A percentile compares a stretch with the other conserved stretches of the same genome.
Conservation (phyloP, 148 eudicot species). For the Rhododendron mucronatum region DNA sequence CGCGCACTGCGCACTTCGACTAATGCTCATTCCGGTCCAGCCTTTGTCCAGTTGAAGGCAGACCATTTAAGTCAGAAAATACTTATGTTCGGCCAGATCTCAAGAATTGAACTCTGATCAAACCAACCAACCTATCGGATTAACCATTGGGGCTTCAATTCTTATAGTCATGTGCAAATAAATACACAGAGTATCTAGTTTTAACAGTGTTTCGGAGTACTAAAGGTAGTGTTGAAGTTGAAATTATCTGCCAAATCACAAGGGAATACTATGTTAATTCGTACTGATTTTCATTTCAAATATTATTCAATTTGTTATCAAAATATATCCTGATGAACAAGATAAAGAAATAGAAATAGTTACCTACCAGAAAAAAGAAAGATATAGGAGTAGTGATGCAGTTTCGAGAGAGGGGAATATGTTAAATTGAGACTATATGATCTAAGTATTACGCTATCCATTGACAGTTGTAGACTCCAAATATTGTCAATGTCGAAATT, state of each 20-base stretch:
- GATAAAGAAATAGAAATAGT: neutral
- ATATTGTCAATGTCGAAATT: neutral
- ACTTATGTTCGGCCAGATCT: too few species aligned
- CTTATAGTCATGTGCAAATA: neutral
- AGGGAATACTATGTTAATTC: neutral
- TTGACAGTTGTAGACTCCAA: neutral
- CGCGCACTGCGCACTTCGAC: too few species aligned
- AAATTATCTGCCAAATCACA: neutral
- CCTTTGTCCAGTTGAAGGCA: too few species aligned
- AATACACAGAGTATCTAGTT: neutral
- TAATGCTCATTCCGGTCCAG: too few species aligned
- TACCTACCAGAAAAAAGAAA: neutral
- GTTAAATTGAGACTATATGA: neutral
- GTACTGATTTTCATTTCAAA: neutral
- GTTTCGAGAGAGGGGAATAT: neutral
- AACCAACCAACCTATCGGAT: too few species aligned
- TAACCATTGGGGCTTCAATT: too few species aligned
- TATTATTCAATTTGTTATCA: too few species aligned
- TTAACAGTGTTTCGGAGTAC: neutral
- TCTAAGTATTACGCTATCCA: neutral
- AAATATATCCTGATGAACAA: too few species aligned
- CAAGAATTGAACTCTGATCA: too few species aligned
- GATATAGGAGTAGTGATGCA: neutral
- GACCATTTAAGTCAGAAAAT: too few species aligned
- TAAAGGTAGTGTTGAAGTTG: neutral